Evolutionary conservation across 2,329 filamentous ascomycete species (phyloP).

Genomic region (Botryosphaeria dothidea): DNA sequence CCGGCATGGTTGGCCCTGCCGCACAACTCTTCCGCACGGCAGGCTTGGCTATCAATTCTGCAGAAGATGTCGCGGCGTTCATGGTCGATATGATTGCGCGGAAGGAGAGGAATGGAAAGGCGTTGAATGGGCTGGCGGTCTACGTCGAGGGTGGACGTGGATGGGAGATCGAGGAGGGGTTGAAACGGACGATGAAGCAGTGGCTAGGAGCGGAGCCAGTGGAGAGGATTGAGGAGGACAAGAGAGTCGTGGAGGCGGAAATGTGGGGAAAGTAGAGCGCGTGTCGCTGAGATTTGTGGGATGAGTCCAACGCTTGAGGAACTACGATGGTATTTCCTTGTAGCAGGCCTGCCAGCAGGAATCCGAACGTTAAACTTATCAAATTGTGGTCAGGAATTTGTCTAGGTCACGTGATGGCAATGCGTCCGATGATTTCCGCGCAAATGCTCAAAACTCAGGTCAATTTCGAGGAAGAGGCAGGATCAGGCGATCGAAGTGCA

Average conservation of each 20-base stretch:
- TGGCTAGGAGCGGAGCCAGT: conserved; percentile 20
- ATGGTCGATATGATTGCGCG: conserved; percentile 20
- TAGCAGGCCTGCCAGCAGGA: too few species aligned
- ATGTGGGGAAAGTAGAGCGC: background rate
- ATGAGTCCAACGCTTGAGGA: too few species aligned
- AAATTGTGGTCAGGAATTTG: too few species aligned
- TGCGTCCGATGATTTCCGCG: too few species aligned
- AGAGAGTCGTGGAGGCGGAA: background rate
- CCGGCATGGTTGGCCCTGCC: conserved; percentile 15
- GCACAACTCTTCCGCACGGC: conserved; percentile 23
- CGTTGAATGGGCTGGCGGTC: conserved; percentile 1
- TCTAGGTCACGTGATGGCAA: too few species aligned
- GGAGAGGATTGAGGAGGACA: conserved; percentile 23
- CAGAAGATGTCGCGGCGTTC: conserved; percentile 26
- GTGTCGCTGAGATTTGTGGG: too few species aligned
- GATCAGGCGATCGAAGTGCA: too few species aligned
- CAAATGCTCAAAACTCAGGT: too few species aligned
- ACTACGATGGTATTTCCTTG: too few species aligned
- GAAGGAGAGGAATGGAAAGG: background rate
- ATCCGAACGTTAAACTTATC: too few species aligned
- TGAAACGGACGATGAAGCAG: background rate
- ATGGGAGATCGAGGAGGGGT: conserved; percentile 13
- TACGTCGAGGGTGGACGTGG: conserved; percentile 12
- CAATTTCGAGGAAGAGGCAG: too few species aligned
- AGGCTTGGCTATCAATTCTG: conserved; percentile 23